Percentiles rank a stretch among this genome's conserved stretches.
phyloP scores from a whole-genome alignment of 257 asterid genomes.

The Dorcoceras hygrometricum region DNA sequence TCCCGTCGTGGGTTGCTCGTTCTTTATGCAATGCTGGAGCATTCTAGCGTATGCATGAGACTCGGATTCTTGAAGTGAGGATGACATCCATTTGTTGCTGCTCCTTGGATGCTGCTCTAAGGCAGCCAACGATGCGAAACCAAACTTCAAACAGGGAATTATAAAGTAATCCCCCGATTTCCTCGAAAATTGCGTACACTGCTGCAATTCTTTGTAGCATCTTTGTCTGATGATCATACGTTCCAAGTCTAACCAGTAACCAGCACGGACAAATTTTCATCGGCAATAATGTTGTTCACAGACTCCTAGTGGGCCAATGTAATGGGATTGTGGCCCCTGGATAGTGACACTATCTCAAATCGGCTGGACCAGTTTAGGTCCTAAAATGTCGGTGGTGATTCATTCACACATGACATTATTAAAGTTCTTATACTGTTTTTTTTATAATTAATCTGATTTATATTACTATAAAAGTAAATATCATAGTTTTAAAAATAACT shows the following conservation, averaged over 20 bases:
- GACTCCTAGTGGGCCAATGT: too few relatives aligned
- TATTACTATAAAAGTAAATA: too few relatives aligned
- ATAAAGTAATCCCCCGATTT: slow-evolving; percentile 8
- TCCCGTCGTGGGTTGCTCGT: slow-evolving; percentile 33
- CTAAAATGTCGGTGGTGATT: too few relatives aligned
- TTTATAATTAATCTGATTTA: too few relatives aligned
- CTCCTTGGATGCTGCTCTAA: slow-evolving; percentile 23
- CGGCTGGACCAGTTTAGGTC: too few relatives aligned
- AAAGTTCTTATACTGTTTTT: too few relatives aligned
- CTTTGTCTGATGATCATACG: slow-evolving; percentile 31
- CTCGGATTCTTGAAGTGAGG: slow-evolving; percentile 35
- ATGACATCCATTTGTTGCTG: slow-evolving; percentile 10
- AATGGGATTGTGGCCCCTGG: too few relatives aligned
- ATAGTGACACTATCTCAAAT: too few relatives aligned
- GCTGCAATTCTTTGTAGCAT: slow-evolving; percentile 26
- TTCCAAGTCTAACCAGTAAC: too few relatives aligned
- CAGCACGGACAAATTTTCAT: too few relatives aligned
- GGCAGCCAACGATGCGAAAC: slow-evolving; percentile 27
- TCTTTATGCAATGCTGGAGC: slow-evolving; percentile 40
- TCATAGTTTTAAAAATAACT: too few relatives aligned
- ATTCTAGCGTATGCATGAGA: slow-evolving; percentile 40
- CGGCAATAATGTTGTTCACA: background rate
- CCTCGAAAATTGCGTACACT: slow-evolving; percentile 27
- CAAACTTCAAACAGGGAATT: slow-evolving; percentile 13
- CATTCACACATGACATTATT: too few relatives aligned